Conservation (phyloP, 129 eudicot species). For the Flaveria bidentis region DNA sequence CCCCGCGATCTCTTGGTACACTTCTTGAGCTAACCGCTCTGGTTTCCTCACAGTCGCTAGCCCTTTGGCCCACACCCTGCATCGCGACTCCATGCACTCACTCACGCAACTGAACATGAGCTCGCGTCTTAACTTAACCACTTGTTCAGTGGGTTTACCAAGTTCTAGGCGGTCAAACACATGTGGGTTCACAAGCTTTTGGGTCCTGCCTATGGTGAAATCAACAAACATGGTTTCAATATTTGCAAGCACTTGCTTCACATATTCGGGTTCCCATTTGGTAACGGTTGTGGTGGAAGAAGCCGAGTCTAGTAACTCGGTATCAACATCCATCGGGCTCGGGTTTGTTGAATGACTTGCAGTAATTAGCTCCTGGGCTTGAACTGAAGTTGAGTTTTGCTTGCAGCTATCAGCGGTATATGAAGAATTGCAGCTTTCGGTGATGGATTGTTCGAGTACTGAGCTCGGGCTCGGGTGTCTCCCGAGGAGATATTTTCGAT, state of each 20-base stretch:
- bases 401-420: constrained; percentile 63
- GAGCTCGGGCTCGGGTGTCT: constrained; percentile 78
- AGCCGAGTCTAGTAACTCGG: constrained; percentile 82
- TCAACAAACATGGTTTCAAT: constrained; percentile 65
- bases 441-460: constrained; percentile 62
- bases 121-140: constrained; percentile 42
- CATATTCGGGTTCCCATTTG: constrained; percentile 66
- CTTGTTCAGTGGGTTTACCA: constrained; percentile 28
- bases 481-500: constrained; percentile 38
- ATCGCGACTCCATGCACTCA: constrained; percentile 65
- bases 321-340: constrained; percentile 45
- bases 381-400: constrained; percentile 52
- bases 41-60: constrained; percentile 45
- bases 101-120: constrained; percentile 72
- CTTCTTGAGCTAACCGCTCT: constrained; percentile 61
- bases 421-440: constrained; percentile 75
- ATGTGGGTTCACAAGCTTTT: constrained; percentile 58
- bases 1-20: constrained; percentile 59
- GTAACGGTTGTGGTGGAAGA: constrained; percentile 48
- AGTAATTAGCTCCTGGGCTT: constrained; percentile 53
- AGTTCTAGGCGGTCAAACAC: constrained; percentile 65
- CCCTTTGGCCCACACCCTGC: constrained; percentile 69
- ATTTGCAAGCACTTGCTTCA: constrained; percentile 48
- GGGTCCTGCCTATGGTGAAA: constrained; percentile 57
- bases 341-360: constrained; percentile 35